Evolutionary conservation across 2,329 filamentous ascomycete genomes (phyloP).

Genomic region (Microsporum ferrugineum): DNA sequence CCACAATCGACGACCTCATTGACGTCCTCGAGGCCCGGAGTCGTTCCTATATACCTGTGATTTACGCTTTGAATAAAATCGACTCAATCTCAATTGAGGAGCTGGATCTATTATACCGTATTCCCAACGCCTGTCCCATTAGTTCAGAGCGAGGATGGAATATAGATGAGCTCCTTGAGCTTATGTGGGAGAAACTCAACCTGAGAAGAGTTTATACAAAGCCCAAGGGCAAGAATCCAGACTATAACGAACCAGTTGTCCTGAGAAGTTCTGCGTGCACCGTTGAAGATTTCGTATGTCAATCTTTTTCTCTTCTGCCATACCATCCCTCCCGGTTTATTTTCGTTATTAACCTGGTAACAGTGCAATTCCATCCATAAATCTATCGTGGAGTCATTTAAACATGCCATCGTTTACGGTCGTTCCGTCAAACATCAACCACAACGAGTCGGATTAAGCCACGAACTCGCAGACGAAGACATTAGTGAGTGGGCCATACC

Average conservation of each 20-base stretch:
- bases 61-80: conserved; percentile 98
- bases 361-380: conserved; percentile 97
- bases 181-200: conserved; percentile 96
- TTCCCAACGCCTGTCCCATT: conserved; percentile 93
- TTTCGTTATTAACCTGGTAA: background rate
- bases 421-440: conserved; percentile 98
- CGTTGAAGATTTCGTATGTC: conserved; percentile 89
- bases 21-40: conserved; percentile 90
- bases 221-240: conserved; percentile 86
- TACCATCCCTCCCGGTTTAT: background rate
- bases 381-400: conserved; percentile 91
- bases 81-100: conserved; percentile 97
- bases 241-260: conserved; percentile 86
- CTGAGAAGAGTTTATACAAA: conserved; percentile 93
- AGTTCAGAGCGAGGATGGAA: conserved; percentile 98
- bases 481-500: conserved; percentile 52
- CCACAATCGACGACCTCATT: conserved; percentile 92
- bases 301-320: background rate
- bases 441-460: conserved; percentile 79
- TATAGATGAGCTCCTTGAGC: conserved; percentile 87
- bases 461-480: conserved; percentile 92
- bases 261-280: conserved; percentile 71
- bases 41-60: conserved; percentile 94
- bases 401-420: conserved; percentile 88
- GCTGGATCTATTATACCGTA: conserved; percentile 87